Evolutionary conservation across 1,139 yeast species (phyloP).

Genomic region (Chernovozyma sophiae-reginae): DNA sequence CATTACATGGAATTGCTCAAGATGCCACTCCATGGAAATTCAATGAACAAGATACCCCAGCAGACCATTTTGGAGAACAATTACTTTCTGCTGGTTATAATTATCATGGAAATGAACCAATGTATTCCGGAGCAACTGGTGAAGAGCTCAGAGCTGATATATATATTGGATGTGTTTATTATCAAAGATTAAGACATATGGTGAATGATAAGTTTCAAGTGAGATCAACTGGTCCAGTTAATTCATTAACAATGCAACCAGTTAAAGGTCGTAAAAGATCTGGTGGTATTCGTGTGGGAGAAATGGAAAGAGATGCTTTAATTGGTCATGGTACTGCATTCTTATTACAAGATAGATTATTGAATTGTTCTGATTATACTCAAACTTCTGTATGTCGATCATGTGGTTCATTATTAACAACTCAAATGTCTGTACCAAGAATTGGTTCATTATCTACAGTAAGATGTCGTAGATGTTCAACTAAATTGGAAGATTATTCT

Average conservation of each 20-base stretch:
- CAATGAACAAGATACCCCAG: conserved; percentile 90
- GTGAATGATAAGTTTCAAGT: conserved; percentile 99
- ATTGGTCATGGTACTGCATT: conserved; percentile 99
- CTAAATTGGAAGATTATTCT: conserved; percentile 45
- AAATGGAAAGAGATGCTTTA: conserved; percentile 98
- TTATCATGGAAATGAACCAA: conserved; percentile 97
- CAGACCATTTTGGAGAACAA: conserved; percentile 96
- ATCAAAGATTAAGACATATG: conserved; percentile 98
- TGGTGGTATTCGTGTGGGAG: conserved; percentile 99
- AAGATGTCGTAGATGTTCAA: conserved; percentile 91
- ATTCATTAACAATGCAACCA: conserved; percentile 97
- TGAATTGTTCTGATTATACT: conserved; percentile 94
- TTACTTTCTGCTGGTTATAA: conserved; percentile 84
- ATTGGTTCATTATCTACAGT: conserved; percentile 75
- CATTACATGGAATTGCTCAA: conserved; percentile 95
- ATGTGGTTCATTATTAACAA: conserved; percentile 88
- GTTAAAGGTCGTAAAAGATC: conserved; percentile 98
- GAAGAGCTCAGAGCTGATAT: conserved; percentile 95
- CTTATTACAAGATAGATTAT: conserved; percentile 88
- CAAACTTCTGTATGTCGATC: conserved; percentile 86
- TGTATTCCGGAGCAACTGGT: conserved; percentile 98
- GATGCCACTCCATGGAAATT: conserved; percentile 97
- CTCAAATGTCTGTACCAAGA: conserved; percentile 88
- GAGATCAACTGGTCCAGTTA: conserved; percentile 97
- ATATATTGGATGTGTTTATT: conserved; percentile 93